Evolutionary conservation across 139 green algal species (phyloP).

Genomic region (Tetratostichococcus sp.): DNA sequence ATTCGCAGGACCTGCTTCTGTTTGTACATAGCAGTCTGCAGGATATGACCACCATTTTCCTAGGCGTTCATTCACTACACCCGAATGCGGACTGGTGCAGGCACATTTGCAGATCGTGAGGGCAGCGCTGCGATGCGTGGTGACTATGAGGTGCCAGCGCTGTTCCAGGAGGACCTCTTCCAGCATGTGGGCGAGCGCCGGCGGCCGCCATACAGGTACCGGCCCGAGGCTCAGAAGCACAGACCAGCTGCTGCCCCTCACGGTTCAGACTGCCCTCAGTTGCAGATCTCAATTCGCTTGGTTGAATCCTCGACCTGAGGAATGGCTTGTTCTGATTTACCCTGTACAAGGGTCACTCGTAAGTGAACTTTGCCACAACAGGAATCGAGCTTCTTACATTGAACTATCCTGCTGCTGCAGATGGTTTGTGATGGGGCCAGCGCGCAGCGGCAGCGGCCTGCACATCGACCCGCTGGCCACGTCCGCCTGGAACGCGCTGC

Average conservation of each 20-base stretch:
- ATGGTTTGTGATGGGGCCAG: slow-evolving; percentile 74
- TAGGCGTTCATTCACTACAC: background rate
- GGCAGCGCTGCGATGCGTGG: slow-evolving; percentile 20
- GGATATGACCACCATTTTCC: too few relatives aligned
- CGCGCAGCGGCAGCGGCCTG: slow-evolving; percentile 57
- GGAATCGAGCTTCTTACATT: too few relatives aligned
- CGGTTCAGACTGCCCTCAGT: too few relatives aligned
- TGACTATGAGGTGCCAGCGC: slow-evolving; percentile 62
- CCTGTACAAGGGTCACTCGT: too few relatives aligned
- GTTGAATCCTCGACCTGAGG: too few relatives aligned
- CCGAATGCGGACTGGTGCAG: too few relatives aligned
- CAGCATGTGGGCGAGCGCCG: slow-evolving; percentile 63
- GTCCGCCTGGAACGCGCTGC: slow-evolving; percentile 78
- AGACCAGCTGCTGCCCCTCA: too few relatives aligned
- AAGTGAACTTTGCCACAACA: too few relatives aligned
- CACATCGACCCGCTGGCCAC: slow-evolving; percentile 86
- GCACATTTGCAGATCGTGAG: background rate
- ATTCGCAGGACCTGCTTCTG: too few relatives aligned
- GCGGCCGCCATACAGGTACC: slow-evolving; percentile 76
- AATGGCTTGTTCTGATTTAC: too few relatives aligned
- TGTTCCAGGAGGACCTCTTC: slow-evolving; percentile 82
- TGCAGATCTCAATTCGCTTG: too few relatives aligned
- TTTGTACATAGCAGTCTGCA: too few relatives aligned
- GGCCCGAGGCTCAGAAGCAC: background rate
- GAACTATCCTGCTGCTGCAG: slow-evolving; percentile 21